Percentiles rank a stretch among this genome's conserved stretches.
Evolutionary conservation across 129 eudicot species (phyloP).

Genomic region (Cynara cardunculus): DNA sequence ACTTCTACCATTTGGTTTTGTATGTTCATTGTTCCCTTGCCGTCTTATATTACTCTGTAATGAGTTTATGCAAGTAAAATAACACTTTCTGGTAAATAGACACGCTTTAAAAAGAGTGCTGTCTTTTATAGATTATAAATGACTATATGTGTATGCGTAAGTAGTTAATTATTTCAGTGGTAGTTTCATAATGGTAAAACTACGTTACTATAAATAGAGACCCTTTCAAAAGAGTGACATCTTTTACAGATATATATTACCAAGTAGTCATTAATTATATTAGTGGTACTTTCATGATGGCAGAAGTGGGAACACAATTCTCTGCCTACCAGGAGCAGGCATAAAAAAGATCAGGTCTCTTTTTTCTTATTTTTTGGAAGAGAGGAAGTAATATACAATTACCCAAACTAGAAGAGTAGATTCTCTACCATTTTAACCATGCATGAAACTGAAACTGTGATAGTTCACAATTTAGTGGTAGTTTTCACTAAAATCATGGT

Average conservation of each 20-base stretch:
- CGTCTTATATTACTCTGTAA: not conserved
- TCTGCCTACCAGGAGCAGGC: too few species aligned
- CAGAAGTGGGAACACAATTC: too few species aligned
- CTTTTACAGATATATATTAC: not conserved
- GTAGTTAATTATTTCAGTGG: not conserved
- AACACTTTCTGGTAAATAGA: not conserved
- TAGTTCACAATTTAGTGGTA: too few species aligned
- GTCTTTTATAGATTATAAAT: not conserved
- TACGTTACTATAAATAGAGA: not conserved
- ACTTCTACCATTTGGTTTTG: not conserved
- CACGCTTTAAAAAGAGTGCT: not conserved
- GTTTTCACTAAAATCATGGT: not conserved
- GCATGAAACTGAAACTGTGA: too few species aligned
- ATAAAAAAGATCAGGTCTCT: too few species aligned
- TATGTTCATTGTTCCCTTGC: not conserved
- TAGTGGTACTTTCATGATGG: too few species aligned
- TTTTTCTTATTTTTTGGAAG: too few species aligned
- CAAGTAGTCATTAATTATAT: too few species aligned
- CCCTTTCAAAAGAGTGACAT: not conserved
- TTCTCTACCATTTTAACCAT: too few species aligned
- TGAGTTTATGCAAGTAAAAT: not conserved
- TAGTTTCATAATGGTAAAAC: not conserved
- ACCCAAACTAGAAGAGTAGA: too few species aligned
- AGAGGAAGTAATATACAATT: too few species aligned
- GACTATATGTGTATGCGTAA: not conserved